Conservation (phyloP, 148 eudicot species). For the Cornus florida region DNA sequence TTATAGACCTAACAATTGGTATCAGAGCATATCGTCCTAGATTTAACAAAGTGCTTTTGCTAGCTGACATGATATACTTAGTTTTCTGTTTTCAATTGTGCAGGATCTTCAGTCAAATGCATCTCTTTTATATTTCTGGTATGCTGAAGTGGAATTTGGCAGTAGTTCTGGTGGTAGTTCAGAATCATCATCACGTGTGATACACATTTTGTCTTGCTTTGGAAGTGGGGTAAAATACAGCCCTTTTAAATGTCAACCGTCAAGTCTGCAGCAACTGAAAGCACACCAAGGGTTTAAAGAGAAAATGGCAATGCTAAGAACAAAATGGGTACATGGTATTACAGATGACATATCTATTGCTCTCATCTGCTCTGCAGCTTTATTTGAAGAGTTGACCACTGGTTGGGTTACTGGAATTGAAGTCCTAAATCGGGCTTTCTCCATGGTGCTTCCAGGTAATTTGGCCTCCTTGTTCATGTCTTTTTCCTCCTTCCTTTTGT, state of each 20-base stretch:
- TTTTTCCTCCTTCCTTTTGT: background rate
- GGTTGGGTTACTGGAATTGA: conserved; percentile 72
- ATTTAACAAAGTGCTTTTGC: background rate
- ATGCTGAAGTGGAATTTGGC: conserved; percentile 71
- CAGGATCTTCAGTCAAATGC: conserved; percentile 57
- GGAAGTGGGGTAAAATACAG: conserved; percentile 73
- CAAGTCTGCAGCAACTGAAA: conserved; percentile 69
- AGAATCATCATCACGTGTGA: conserved; percentile 62
- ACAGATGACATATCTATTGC: conserved; percentile 67
- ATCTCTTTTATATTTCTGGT: conserved; percentile 82
- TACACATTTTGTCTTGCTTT: conserved; percentile 78
- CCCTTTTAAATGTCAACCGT: conserved; percentile 66
- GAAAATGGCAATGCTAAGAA: conserved; percentile 41
- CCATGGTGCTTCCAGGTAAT: conserved; percentile 93
- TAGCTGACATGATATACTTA: background rate
- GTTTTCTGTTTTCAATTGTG: conserved; percentile 15
- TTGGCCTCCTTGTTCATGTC: background rate
- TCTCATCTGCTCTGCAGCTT: conserved; percentile 80
- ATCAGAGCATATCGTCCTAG: background rate
- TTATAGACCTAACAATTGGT: too few species aligned
- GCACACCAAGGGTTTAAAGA: conserved; percentile 97
- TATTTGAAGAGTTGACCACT: conserved; percentile 82
- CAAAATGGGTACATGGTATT: conserved; percentile 61
- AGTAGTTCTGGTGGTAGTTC: conserved; percentile 31
- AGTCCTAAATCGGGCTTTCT: conserved; percentile 65